Base-by-base conservation (phyloP, 1,284 basidiomycete species). In the Trametes polyzona region DNA sequence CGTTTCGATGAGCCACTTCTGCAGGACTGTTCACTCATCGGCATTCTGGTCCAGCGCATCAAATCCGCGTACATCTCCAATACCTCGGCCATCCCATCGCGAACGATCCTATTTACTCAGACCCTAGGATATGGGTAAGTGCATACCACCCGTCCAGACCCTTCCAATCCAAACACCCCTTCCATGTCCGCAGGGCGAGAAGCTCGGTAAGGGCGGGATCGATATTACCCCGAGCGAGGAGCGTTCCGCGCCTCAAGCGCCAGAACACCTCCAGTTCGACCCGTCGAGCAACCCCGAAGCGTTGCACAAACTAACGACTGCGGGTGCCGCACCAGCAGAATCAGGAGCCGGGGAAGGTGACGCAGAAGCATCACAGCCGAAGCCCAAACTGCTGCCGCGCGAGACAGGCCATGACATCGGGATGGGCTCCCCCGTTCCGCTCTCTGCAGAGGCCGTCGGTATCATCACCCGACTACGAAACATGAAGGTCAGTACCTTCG, bases 51-150 rank as follows among this genome's bases (percentile, higher is more conserved):
- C n/a, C 65, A 92, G 95, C 95, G 0, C 95, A 98, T 73, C 95
- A 98, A 74, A 90, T 97, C 56, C 86, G 96, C 42, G 96, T 99
- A 1, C 97, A 99, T 70, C 82, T 98, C 1, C 97, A 99, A 75
- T 98, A 83, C 70, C 84, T 99, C 46, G 97, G 97, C 1, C 79
- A 93, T 69, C 91, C 97, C 0, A 96, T 99, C 62, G 92, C 93
- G 23, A 96, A 97, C 68, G 95, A 96, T 68, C 90, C 93, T 1
- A 81, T 96, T 0, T 96, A 96, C 71, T 88, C 88, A 12, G 87
- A 90, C 57, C 71, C 78, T 19, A 81, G 80, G 26, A 93, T 96
- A 33, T 98, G 95, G 95, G 90, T 87, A 64, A 44, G 80, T 73
- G 1, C 1, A 12, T 5, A 17, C 16, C 10, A 10, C 21, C 35